Conservation (phyloP, 1,284 basidiomycete species). For the Porogramme epimiltina region DNA sequence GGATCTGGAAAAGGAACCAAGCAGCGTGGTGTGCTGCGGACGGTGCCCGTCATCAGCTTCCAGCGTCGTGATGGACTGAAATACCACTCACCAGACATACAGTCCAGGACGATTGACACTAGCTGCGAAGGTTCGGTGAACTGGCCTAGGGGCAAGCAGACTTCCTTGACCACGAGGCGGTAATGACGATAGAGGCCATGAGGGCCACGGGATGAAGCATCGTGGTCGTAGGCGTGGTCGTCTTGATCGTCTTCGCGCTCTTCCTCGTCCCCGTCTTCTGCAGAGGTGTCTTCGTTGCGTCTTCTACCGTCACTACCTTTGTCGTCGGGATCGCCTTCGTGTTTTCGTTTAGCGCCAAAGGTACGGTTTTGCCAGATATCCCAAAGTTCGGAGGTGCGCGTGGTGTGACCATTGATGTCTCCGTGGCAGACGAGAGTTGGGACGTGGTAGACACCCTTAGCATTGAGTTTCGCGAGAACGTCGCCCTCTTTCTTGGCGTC, state of each 20-base stretch:
- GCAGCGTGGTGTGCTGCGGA: slow-evolving; percentile 3
- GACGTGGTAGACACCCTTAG: background rate
- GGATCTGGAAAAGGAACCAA: background rate
- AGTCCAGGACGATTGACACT: background rate
- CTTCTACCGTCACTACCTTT: too few species aligned
- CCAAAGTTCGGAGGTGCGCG: background rate
- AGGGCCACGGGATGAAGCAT: too few species aligned
- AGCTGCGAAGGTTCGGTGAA: background rate
- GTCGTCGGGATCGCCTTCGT: too few species aligned
- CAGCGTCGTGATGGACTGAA: too few species aligned
- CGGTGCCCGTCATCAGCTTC: background rate
- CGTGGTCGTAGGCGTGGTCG: too few species aligned
- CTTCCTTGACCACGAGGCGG: slow-evolving; percentile 8
- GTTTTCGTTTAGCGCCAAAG: background rate
- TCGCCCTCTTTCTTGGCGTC: slow-evolving; percentile 10
- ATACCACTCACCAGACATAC: background rate
- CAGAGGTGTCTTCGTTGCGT: too few species aligned
- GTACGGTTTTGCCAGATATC: background rate
- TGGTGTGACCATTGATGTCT: slow-evolving; percentile 10
- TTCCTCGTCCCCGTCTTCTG: too few species aligned
- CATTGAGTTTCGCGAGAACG: slow-evolving; percentile 4
- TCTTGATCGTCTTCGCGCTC: too few species aligned
- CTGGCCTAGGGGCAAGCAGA: background rate
- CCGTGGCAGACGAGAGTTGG: slow-evolving; percentile 16
- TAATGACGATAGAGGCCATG: slow-evolving; percentile 7